Conservation (phyloP, 352 stramenopile species). For the Blastocystis sp. region DNA sequence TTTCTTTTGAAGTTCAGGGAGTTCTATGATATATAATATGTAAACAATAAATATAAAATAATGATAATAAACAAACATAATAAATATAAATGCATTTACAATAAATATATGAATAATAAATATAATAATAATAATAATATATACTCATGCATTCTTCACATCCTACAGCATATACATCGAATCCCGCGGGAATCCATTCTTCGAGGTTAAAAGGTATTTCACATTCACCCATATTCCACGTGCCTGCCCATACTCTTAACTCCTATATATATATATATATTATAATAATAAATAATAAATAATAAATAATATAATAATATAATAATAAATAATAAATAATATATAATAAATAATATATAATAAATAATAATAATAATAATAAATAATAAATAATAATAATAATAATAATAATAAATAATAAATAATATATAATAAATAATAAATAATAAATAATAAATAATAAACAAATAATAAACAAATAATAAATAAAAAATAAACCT, state of each 20-base stretch:
- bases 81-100: no score
- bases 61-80: no score
- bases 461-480: no score
- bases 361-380: slow-evolving; percentile 14
- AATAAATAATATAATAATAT: neutral
- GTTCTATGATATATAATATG: neutral
- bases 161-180: slow-evolving; percentile 27
- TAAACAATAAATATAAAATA: no score
- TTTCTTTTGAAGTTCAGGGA: slow-evolving; percentile 6
- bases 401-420: no score
- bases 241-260: slow-evolving; percentile 27
- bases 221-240: slow-evolving; percentile 36
- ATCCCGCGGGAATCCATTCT: slow-evolving; percentile 25
- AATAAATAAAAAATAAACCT: no score
- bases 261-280: no score
- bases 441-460: no score
- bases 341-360: slow-evolving; percentile 5
- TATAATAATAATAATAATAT: no score
- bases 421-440: no score
- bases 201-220: slow-evolving; percentile 32
- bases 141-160: slow-evolving; percentile 37
- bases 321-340: neutral
- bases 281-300: no score
- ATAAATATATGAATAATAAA: no score
- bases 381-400: neutral